Evolutionary conservation across 2,329 filamentous ascomycete species (phyloP), one percentile per base, ranked within the genome.

Genomic region (Exophiala lecanii-corni): DNA sequence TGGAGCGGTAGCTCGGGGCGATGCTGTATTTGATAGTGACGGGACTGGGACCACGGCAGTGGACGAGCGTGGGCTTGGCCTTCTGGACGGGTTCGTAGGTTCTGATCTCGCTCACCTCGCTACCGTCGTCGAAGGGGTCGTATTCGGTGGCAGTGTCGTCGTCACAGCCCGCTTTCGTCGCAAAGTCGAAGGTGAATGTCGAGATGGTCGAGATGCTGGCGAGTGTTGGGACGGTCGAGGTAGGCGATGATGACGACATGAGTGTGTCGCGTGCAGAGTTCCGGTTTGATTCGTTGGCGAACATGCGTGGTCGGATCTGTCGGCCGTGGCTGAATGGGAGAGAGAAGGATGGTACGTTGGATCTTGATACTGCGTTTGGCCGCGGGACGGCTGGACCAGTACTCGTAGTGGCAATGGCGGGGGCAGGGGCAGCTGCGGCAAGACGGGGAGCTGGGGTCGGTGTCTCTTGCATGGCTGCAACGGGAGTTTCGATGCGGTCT

Each of bases 151-250:
- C 19, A 17, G 37, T 34, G 20, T 47, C 43, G 5, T 43, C 25
- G 18, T 38, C 34, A n/a, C n/a, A n/a, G n/a, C n/a, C n/a, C n/a
- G n/a, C n/a, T n/a, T n/a, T n/a, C 9, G 13, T 21, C 13, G 36
- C 18, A 18, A 47, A 47, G 20, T 47, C 40, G 20, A 47, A 47
- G 9, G 45, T 37, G 26, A 47, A 47, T 17, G 45, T 47, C 4
- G 45, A 47, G 15, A 47, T 33, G n/a, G 45, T 47, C 18, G 45
- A 47, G 12, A 47, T 47, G 32, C 45, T 47, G 3, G 45, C 40
- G 16, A 47, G 28, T 10, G 45, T 47, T 7, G 45, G 45, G 7
- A 47, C 39, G 9, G 28, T 47, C 6, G 34, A 43, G 9, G 40
- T 9, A 3, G 45, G 41, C 17, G 45, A 43, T n/a, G n/a, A n/a